phyloP scores from a whole-genome alignment of 2,329 filamentous ascomycete genomes.

The Cercospora nicotianae region DNA sequence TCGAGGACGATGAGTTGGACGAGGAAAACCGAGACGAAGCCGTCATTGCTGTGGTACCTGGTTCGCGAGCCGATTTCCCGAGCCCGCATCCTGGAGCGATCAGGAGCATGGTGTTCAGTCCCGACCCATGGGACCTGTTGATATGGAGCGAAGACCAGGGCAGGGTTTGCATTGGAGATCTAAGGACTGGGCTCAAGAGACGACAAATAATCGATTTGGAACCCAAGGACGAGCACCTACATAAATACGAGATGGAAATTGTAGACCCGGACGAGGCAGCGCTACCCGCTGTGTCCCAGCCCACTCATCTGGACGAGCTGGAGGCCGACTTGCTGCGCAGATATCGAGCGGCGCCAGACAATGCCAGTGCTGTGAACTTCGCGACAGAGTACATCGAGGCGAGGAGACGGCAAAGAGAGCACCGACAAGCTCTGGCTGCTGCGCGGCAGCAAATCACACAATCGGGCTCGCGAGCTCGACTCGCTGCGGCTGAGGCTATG shows the following conservation, averaged over 20 bases:
- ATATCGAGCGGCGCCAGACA: constrained; percentile 45
- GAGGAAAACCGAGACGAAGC: constrained; percentile 53
- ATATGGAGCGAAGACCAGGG: constrained; percentile 92
- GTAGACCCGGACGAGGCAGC: constrained; percentile 41
- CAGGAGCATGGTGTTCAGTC: constrained; percentile 87
- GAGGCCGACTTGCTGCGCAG: constrained; percentile 48
- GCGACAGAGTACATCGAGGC: constrained; percentile 48
- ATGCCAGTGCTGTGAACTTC: constrained; percentile 42
- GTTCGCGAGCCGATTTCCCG: constrained; percentile 67
- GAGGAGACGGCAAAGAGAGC: constrained; percentile 38
- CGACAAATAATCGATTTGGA: constrained; percentile 69
- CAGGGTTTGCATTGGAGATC: constrained; percentile 70
- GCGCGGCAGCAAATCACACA: constrained; percentile 14
- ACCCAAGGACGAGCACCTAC: constrained; percentile 56
- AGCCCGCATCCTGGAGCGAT: constrained; percentile 66
- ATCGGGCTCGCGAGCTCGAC: constrained; percentile 9
- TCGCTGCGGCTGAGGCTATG: constrained; percentile 4
- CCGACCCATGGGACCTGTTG: constrained; percentile 83
- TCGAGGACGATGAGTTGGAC: constrained; percentile 40
- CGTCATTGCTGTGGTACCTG: constrained; percentile 73
- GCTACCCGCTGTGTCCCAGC: constrained; percentile 3
- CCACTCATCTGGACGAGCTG: constrained; percentile 46
- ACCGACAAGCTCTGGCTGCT: constrained; percentile 38
- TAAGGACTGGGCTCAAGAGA: constrained; percentile 64
- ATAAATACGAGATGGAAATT: constrained; percentile 48